phyloP scores from a whole-genome alignment of 2,329 filamentous ascomycete species.

The Microsporum canis region DNA sequence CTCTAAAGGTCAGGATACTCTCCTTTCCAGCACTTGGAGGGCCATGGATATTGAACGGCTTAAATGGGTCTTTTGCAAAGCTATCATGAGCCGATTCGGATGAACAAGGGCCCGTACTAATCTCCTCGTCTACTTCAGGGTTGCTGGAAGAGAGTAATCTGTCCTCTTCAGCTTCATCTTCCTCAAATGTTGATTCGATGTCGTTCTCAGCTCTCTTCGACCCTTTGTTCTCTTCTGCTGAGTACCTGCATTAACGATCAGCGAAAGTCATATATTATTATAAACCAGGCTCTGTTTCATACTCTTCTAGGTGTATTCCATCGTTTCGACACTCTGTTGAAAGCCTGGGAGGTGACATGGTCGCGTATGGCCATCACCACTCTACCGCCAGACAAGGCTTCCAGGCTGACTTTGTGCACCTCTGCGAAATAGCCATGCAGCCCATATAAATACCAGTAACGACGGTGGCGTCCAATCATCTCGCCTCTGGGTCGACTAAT shows the following conservation, averaged over 20 bases:
- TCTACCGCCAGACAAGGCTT: not conserved
- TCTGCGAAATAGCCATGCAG: not conserved
- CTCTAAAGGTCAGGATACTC: slow-evolving; percentile 40
- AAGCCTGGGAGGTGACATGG: not conserved
- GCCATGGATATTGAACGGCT: not conserved
- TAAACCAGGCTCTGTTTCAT: not conserved
- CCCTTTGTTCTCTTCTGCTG: not conserved
- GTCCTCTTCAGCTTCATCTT: not conserved
- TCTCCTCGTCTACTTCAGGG: not conserved
- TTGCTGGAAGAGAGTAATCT: not conserved
- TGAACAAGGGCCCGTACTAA: not conserved
- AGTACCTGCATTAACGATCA: not conserved
- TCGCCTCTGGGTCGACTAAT: not conserved
- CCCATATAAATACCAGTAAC: not conserved
- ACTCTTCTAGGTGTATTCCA: not conserved
- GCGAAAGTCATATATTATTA: not conserved
- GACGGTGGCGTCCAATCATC: slow-evolving; percentile 1
- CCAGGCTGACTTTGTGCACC: not conserved
- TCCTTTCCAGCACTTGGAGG: not conserved
- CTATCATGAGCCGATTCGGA: not conserved
- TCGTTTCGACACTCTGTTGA: not conserved
- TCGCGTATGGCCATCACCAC: not conserved
- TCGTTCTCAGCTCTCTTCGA: not conserved
- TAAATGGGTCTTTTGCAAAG: slow-evolving; percentile 8
- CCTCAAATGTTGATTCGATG: not conserved